Percentiles rank a stretch among this genome's conserved stretches.
These are phyloP conservation scores for Fusarium aywerte DNA, from an alignment of 2,329 filamentous ascomycete genomes.

Conservation along the genomic window DNA sequence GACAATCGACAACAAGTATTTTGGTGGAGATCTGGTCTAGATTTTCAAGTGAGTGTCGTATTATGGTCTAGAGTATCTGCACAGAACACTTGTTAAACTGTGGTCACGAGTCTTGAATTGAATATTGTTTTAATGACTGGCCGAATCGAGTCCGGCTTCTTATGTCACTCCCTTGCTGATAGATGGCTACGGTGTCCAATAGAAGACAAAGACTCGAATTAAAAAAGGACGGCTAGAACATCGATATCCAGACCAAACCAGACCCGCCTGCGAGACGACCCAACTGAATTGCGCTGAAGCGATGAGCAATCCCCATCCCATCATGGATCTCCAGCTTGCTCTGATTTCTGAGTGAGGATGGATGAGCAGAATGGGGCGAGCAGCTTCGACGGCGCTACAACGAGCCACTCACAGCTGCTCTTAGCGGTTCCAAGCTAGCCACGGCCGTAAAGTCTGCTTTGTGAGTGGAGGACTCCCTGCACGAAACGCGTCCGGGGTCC, in stretches of 20 bases:
- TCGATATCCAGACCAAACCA: slow-evolving; percentile 7
- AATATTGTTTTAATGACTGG: slow-evolving; percentile 2
- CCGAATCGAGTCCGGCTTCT: slow-evolving; percentile 3
- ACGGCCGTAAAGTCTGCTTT: slow-evolving; percentile 27
- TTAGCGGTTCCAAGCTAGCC: slow-evolving; percentile 38
- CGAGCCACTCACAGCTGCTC: slow-evolving; percentile 38
- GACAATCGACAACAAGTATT: slow-evolving; percentile 1
- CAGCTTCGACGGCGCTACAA: slow-evolving; percentile 36
- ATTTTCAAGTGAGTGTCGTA: not conserved
- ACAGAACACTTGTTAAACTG: not conserved
- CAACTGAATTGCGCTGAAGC: slow-evolving; percentile 9
- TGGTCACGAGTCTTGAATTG: slow-evolving; percentile 1
- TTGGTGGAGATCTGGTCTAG: not conserved
- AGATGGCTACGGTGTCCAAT: slow-evolving; percentile 32
- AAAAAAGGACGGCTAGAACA: slow-evolving; percentile 15
- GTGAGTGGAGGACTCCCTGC: slow-evolving; percentile 41
- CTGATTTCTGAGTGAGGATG: slow-evolving; percentile 8
- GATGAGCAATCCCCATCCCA: too few relatives aligned
- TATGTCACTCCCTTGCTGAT: slow-evolving; percentile 25
- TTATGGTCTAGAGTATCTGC: not conserved
- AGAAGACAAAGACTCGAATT: slow-evolving; percentile 1
- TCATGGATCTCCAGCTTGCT: slow-evolving; percentile 19
- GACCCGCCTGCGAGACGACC: slow-evolving; percentile 13
- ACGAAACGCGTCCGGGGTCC: slow-evolving; percentile 46
- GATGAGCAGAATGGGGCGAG: slow-evolving; percentile 25